Base-by-base conservation (phyloP, 2,329 filamentous ascomycete genomes). In the Didymella segeticola region DNA sequence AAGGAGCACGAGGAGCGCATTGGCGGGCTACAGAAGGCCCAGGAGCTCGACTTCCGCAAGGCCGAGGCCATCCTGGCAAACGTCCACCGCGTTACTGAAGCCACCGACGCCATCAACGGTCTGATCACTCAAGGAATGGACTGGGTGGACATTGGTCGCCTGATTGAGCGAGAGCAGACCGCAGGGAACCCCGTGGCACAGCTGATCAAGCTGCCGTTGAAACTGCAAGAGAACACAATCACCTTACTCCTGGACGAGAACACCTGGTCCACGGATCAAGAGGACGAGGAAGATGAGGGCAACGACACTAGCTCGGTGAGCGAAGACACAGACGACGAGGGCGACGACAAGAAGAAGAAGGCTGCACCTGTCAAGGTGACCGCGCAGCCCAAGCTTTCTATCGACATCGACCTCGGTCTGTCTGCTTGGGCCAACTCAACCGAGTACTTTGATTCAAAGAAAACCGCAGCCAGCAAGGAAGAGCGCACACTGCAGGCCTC, bases 111-210 rank as follows among this genome's bases (percentile, higher is more conserved):
- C 3, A 88, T 99, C 47, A 98, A 96, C 72, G 90, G 91, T 0
- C 79, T 98, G n/a, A 86, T 99, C 55, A 86, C 86, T 5, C 91
- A 96, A 68, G 93, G 93, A 10, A 98, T 98, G 92, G 95, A 99
- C 66, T 99, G 95, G 95, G 86, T 91, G 10, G 90, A 97, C 61
- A 93, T 98, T 66, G 91, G 85, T 9, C 89, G 89, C 53, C 78
- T 99, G 57, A 90, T 99, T 46, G 91, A 96, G 71, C 85, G 91
- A 61, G 93, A 98, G 71, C 90, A 96, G 72, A 86, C 81, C 56
- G 82, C 87, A 42, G 82, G 86, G 23, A 99, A 99, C 61, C 86
- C 90, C 0, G 92, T 99, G 7, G 95, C 95, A 1, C 83, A 89
- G 53, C 87, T 92, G 37, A 96, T 99, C 68, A 90, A 89, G 70